A percentile compares a stretch with the other conserved stretches of the same genome.
Conservation (phyloP, 179 eudicot species). For the Silene coronaria region DNA sequence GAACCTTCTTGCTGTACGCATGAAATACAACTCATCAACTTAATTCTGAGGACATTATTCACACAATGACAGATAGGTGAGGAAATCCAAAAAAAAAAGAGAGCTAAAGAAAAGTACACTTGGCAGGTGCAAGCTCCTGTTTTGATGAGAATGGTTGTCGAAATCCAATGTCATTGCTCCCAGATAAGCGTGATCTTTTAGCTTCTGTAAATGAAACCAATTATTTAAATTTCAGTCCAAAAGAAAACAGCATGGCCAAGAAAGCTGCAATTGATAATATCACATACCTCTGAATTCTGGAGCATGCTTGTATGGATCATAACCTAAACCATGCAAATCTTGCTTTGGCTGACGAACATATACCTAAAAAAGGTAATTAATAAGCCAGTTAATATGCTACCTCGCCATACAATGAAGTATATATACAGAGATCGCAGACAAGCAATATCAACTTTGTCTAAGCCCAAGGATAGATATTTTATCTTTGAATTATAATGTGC, state of each 20-base stretch:
- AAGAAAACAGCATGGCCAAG: background rate
- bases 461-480: background rate
- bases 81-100: background rate
- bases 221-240: slow-evolving; percentile 9
- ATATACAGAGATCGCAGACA: background rate
- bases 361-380: slow-evolving; percentile 38
- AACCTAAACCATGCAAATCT: slow-evolving; percentile 87
- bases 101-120: slow-evolving; percentile 37
- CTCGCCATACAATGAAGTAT: background rate
- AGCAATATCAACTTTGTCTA: slow-evolving; percentile 1
- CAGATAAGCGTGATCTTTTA: slow-evolving; percentile 52
- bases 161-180: slow-evolving; percentile 33
- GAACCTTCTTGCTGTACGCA: slow-evolving; percentile 61
- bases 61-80: background rate
- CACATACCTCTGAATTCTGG: slow-evolving; percentile 89
- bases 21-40: slow-evolving; percentile 23
- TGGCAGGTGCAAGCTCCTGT: slow-evolving; percentile 49
- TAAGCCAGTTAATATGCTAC: slow-evolving; percentile 5
- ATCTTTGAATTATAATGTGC: background rate
- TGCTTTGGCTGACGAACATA: slow-evolving; percentile 76
- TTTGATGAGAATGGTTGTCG: slow-evolving; percentile 40
- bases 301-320: slow-evolving; percentile 88
- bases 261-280: background rate
- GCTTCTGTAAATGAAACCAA: slow-evolving; percentile 44
- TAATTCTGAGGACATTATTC: background rate